Evolutionary conservation across 768 basidiomycete species (phyloP).

Genomic region (Lentinula boryana): DNA sequence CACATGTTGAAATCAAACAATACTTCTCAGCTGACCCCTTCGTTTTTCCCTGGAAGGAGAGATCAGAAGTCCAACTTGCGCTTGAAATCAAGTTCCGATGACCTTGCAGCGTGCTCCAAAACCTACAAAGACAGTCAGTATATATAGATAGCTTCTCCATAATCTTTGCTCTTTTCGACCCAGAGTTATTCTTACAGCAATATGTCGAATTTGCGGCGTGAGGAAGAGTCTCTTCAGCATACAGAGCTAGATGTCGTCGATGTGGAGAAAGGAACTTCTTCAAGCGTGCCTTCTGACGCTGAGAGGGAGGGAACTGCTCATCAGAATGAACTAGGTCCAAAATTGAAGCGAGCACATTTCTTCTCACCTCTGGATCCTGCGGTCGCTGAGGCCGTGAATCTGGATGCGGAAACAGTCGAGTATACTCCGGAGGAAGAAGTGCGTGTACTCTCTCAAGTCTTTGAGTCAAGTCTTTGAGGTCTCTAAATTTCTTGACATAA

Average conservation of each 20-base stretch:
- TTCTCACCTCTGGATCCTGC: constrained; percentile 40
- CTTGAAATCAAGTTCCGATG: background rate
- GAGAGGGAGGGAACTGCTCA: constrained; percentile 1
- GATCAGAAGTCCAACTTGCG: background rate
- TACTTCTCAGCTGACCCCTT: background rate
- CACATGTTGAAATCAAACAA: background rate
- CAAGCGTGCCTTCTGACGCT: background rate
- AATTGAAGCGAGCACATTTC: constrained; percentile 27
- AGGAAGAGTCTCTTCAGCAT: background rate
- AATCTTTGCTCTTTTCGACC: background rate
- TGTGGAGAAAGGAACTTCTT: background rate
- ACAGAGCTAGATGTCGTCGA: background rate
- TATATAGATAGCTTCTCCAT: background rate
- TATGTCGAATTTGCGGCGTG: background rate
- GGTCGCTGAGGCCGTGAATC: constrained; percentile 44
- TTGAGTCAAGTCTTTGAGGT: background rate
- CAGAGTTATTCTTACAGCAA: background rate
- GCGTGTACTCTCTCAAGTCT: background rate
- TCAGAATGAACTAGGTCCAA: background rate
- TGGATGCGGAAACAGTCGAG: constrained; percentile 41
- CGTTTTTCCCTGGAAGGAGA: background rate
- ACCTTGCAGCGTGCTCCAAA: background rate
- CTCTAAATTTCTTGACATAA: background rate
- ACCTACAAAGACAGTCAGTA: background rate
- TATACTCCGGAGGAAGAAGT: constrained; percentile 49